These are phyloP conservation scores for Ustilago nuda DNA, from an alignment of 1,284 basidiomycete species.

Conservation along the genomic window DNA sequence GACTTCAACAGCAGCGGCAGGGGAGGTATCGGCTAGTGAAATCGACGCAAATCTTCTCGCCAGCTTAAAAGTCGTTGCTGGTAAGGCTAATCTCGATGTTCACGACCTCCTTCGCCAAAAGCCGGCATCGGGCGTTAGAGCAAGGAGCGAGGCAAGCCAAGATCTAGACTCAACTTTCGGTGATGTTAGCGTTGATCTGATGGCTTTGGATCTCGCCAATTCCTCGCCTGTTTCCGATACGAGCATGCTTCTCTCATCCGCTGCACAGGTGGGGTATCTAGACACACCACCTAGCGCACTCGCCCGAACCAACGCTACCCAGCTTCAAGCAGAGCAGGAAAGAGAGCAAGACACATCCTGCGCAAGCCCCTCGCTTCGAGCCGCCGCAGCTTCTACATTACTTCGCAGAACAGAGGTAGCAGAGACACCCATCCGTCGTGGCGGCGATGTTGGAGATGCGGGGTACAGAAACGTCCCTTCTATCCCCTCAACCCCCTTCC, in stretches of 20 bases:
- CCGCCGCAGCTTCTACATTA: conserved; percentile 10
- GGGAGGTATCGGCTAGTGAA: conserved; percentile 20
- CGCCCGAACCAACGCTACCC: neutral
- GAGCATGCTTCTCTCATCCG: conserved; percentile 26
- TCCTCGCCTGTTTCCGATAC: conserved; percentile 30
- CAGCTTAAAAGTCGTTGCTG: conserved; percentile 38
- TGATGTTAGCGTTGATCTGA: conserved; percentile 36
- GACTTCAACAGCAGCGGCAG: neutral
- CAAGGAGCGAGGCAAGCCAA: conserved; percentile 18
- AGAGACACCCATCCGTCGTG: conserved; percentile 21
- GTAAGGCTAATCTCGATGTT: conserved; percentile 44
- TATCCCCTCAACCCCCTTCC: conserved; percentile 6
- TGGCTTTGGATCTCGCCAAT: conserved; percentile 37
- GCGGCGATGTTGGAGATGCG: neutral
- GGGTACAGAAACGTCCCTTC: conserved; percentile 22
- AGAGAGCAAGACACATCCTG: conserved; percentile 15
- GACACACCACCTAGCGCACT: conserved; percentile 24
- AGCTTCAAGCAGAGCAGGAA: neutral
- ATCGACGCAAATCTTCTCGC: conserved; percentile 44
- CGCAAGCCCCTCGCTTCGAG: conserved; percentile 36
- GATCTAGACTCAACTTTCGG: conserved; percentile 34
- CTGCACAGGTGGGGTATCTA: neutral
- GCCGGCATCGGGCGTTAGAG: conserved; percentile 7
- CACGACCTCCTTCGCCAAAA: conserved; percentile 22
- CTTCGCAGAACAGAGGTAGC: neutral